Evolutionary conservation across 1,284 basidiomycete species (phyloP).

Genomic region (Coniferiporia weirii): DNA sequence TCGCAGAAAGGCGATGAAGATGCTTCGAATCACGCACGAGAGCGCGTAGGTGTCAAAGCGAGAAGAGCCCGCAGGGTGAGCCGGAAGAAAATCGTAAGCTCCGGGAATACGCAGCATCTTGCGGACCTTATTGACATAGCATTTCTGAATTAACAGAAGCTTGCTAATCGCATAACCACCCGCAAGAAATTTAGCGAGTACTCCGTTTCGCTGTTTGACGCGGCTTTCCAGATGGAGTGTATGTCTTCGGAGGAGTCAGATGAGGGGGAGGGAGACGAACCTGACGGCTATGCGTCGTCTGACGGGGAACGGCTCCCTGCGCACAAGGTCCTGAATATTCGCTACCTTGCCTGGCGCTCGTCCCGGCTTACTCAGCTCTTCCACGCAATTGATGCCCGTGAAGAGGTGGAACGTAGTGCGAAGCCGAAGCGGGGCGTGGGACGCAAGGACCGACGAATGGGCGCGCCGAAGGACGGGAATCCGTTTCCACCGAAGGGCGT

Average conservation of each 20-base stretch:
- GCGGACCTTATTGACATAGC: not conserved
- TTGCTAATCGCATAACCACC: conserved; percentile 52
- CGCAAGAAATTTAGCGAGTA: conserved; percentile 48
- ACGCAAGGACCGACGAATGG: conserved; percentile 48
- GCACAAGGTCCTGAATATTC: conserved; percentile 5
- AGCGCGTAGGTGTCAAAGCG: conserved; percentile 55
- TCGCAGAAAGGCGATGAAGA: conserved; percentile 45
- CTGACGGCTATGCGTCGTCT: conserved; percentile 29
- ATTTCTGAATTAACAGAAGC: conserved; percentile 44
- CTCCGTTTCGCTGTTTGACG: conserved; percentile 57
- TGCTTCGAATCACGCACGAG: conserved; percentile 36
- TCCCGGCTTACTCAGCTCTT: conserved; percentile 11
- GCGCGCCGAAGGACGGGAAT: conserved; percentile 52
- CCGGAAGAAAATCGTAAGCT: conserved; percentile 56
- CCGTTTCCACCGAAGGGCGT: conserved; percentile 57
- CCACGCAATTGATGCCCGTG: conserved; percentile 7
- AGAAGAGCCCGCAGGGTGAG: conserved; percentile 51
- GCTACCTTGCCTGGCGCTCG: conserved; percentile 16
- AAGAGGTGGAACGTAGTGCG: conserved; percentile 16
- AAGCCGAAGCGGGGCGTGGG: conserved; percentile 54
- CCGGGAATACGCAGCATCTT: not conserved
- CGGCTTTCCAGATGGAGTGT: conserved; percentile 63
- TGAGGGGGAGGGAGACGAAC: conserved; percentile 46
- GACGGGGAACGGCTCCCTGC: not conserved
- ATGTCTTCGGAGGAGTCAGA: conserved; percentile 77